A percentile compares a stretch with the other conserved stretches of the same genome.
These are phyloP conservation scores for Nakazawaea populi DNA, from an alignment of 805 yeast genomes.

Conservation along the genomic window DNA sequence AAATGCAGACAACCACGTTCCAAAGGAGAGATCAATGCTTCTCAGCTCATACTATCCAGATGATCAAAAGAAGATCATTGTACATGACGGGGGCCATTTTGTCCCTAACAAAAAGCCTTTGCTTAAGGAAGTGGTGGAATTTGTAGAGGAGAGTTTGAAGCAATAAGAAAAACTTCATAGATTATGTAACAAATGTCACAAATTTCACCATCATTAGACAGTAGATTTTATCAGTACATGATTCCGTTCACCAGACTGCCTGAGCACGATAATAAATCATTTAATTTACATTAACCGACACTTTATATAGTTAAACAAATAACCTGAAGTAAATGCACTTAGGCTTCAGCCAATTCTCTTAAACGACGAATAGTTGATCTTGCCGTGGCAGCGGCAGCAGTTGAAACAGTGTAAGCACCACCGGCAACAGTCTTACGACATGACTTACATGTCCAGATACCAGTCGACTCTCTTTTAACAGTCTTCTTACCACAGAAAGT, in stretches of 20 bases:
- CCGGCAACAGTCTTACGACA: constrained; percentile 98
- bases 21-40: constrained; percentile 51
- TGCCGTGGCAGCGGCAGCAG: constrained; percentile 99
- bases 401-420: constrained; percentile 99
- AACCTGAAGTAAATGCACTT: constrained; percentile 29
- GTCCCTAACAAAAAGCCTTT: constrained; percentile 68
- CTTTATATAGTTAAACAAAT: constrained; percentile 3
- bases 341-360: constrained; percentile 99
- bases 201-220: too few relatives aligned
- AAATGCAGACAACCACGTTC: constrained; percentile 69
- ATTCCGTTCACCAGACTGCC: not conserved
- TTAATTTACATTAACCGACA: constrained; percentile 11
- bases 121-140: constrained; percentile 2
- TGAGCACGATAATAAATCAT: constrained; percentile 5
- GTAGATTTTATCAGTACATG: too few relatives aligned
- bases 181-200: not conserved
- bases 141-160: constrained; percentile 3
- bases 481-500: constrained; percentile 99
- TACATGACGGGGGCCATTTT: constrained; percentile 88
- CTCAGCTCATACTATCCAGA: constrained; percentile 48
- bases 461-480: constrained; percentile 95
- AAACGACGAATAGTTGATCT: constrained; percentile 99
- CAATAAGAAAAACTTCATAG: not conserved
- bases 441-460: constrained; percentile 97
- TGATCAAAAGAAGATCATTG: constrained; percentile 35